phyloP scores from a whole-genome alignment of 2,329 filamentous ascomycete species.

The Rhinocladiella similis region DNA sequence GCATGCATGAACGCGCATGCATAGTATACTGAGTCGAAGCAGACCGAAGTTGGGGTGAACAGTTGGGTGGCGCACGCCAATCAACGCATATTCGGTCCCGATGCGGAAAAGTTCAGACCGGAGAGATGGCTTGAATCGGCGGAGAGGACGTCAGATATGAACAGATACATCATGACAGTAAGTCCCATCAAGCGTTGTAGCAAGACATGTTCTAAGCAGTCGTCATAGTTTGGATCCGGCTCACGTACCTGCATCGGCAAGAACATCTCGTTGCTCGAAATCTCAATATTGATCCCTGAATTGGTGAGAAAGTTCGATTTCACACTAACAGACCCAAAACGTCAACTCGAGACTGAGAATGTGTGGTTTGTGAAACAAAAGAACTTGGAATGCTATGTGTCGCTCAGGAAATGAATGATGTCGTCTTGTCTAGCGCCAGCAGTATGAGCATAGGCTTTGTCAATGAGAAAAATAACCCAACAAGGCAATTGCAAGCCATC shows the following conservation, averaged over 20 bases:
- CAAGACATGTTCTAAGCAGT: background rate
- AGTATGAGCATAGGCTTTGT: conserved; percentile 1
- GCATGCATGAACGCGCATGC: background rate
- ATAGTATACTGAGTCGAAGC: background rate
- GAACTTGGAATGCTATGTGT: conserved; percentile 21
- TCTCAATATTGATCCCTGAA: conserved; percentile 22
- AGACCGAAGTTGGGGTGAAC: conserved; percentile 44
- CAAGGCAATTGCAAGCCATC: background rate
- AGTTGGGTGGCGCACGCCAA: conserved; percentile 51
- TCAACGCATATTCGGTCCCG: conserved; percentile 43
- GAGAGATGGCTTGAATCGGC: conserved; percentile 66
- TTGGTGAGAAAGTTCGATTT: conserved; percentile 26
- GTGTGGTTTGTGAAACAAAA: conserved; percentile 52
- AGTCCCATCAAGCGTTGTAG: conserved; percentile 17
- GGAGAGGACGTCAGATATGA: conserved; percentile 41
- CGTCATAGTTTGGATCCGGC: conserved; percentile 19
- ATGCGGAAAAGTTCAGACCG: conserved; percentile 62
- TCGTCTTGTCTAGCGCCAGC: too few species aligned
- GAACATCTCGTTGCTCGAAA: conserved; percentile 21
- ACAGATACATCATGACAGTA: conserved; percentile 42
- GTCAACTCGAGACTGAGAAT: conserved; percentile 24
- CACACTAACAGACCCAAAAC: conserved; percentile 19
- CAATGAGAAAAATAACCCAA: background rate
- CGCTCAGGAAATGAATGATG: conserved; percentile 3
- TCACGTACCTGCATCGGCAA: conserved; percentile 22